Evolutionary conservation across 768 basidiomycete genomes (phyloP).

Genomic region (Mycena kentingensis): DNA sequence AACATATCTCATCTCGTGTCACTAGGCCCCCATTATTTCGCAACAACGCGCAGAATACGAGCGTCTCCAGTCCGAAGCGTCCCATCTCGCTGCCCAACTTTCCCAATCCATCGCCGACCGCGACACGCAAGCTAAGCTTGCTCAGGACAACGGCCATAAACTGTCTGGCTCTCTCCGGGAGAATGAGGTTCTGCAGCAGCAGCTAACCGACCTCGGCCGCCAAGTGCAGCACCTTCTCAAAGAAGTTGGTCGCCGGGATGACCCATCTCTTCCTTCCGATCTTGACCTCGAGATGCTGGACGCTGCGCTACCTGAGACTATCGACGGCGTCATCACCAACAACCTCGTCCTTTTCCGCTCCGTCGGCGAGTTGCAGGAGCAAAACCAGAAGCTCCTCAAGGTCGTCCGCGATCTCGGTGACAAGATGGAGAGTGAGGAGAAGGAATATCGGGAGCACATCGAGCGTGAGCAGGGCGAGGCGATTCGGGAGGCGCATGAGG

Average conservation of each 20-base stretch:
- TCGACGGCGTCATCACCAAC: constrained; percentile 83
- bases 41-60: constrained; percentile 92
- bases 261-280: constrained; percentile 78
- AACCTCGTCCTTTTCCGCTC: constrained; percentile 86
- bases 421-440: constrained; percentile 85
- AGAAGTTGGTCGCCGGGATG: constrained; percentile 78
- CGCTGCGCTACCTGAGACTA: constrained; percentile 49
- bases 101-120: constrained; percentile 74
- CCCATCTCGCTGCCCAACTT: constrained; percentile 80
- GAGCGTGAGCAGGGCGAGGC: constrained; percentile 79
- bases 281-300: constrained; percentile 55
- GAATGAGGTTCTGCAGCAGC: constrained; percentile 68
- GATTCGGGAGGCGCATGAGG: constrained; percentile 84
- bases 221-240: constrained; percentile 82
- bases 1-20: not conserved
- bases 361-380: constrained; percentile 78
- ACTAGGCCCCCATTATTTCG: constrained; percentile 83
- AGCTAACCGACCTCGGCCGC: constrained; percentile 78
- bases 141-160: constrained; percentile 66
- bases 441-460: constrained; percentile 67
- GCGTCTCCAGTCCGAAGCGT: constrained; percentile 75
- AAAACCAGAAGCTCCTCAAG: constrained; percentile 87
- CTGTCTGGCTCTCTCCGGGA: constrained; percentile 58
- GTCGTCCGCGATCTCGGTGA: constrained; percentile 80
- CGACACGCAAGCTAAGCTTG: constrained; percentile 57